phyloP scores from a whole-genome alignment of 169 alveolate genomes.

The Ichthyophthirius multifiliis region DNA sequence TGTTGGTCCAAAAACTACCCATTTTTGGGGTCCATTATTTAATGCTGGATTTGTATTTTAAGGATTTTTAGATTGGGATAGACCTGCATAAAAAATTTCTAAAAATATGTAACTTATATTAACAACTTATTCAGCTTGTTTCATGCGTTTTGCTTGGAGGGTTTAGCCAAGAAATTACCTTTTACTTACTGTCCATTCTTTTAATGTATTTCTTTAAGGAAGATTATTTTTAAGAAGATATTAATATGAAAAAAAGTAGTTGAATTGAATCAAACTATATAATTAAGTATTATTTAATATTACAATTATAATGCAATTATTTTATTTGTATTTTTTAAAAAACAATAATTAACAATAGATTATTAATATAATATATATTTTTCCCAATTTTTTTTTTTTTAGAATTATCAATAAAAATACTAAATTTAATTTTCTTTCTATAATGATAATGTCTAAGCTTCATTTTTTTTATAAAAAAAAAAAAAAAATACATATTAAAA shows the following conservation, averaged over 20 bases:
- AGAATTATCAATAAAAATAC: too few species aligned
- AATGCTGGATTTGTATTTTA: constrained; percentile 94
- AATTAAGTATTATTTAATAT: too few species aligned
- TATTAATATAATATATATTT: too few species aligned
- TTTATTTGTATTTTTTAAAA: too few species aligned
- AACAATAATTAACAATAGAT: too few species aligned
- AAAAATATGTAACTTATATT: constrained; percentile 52
- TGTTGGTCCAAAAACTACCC: constrained; percentile 81
- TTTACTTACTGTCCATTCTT: constrained; percentile 52
- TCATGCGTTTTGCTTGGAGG: constrained; percentile 64
- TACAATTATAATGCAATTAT: too few species aligned
- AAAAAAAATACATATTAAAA: too few species aligned
- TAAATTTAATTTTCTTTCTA: too few species aligned
- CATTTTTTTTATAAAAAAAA: too few species aligned
- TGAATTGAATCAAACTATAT: too few species aligned
- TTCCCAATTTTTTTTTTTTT: too few species aligned
- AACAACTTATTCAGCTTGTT: constrained; percentile 47
- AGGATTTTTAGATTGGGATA: constrained; percentile 55
- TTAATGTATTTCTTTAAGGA: constrained; percentile 42
- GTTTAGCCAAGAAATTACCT: constrained; percentile 55
- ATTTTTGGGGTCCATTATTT: constrained; percentile 96
- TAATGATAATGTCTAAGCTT: too few species aligned
- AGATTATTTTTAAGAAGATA: constrained; percentile 42
- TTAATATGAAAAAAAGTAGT: constrained; percentile 6
- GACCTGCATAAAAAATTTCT: constrained; percentile 56